Conservation (phyloP, 1,284 basidiomycete genomes). For the Schizopora paradoxa region DNA sequence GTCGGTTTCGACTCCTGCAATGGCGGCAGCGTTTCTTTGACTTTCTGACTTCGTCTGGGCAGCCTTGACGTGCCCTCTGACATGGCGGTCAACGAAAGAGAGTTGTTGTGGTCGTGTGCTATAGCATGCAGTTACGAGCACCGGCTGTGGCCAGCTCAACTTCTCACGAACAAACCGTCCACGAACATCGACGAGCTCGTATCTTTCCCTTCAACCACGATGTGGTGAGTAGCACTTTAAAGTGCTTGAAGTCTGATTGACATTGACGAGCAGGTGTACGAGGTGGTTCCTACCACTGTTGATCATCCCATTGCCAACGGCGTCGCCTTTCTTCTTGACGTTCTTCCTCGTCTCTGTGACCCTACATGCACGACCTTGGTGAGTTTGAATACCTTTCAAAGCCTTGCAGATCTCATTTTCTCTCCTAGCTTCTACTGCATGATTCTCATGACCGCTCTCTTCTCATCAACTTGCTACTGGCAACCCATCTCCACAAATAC, state of each 20-base stretch:
- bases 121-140: no score
- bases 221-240: no score
- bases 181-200: no score
- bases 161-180: no score
- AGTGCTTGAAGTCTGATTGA: no score
- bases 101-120: no score
- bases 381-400: constrained; percentile 23
- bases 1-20: constrained; percentile 11
- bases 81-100: constrained; percentile 15
- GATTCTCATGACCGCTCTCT: constrained; percentile 67
- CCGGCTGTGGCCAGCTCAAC: no score
- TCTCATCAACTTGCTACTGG: constrained; percentile 82
- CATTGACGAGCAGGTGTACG: constrained; percentile 54
- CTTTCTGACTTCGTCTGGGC: constrained; percentile 10
- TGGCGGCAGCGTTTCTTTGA: constrained; percentile 17
- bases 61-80: constrained; percentile 7
- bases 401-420: constrained; percentile 15
- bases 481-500: constrained; percentile 65
- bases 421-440: constrained; percentile 76
- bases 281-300: constrained; percentile 77
- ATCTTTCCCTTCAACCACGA: no score
- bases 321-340: constrained; percentile 68
- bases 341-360: constrained; percentile 69
- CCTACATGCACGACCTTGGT: constrained; percentile 78
- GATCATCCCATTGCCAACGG: constrained; percentile 70